Evolutionary conservation across 2,329 filamentous ascomycete species (phyloP), one percentile per base, ranked within the genome.

Genomic region (Exophiala sideris): DNA sequence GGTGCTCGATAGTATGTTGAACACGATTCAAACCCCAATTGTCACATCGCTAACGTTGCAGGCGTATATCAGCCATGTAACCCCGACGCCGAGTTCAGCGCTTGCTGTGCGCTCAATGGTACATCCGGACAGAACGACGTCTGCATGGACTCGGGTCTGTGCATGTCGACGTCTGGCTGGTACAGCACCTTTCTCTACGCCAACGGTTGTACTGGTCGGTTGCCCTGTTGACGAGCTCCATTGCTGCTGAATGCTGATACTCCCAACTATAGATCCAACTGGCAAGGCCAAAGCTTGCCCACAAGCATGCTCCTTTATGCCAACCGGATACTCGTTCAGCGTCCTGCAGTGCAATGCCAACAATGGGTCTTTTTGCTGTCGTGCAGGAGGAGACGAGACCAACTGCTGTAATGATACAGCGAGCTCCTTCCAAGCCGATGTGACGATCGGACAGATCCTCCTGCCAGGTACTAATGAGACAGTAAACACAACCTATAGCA

Each of bases 401-500:
- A 57, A 53, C 41, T 57, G 54, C 39, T 57, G 54, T 45, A 45
- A 32, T 20, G 46, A 40, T 7, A 33, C 41, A 20, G 38, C 50
- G 11, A 18, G 21, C 10, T 20, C 50, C 20, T 50, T 57, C 16
- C 40, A 52, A 24, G 50, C 44, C 35, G 39, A 54, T 35, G 29
- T 42, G 21, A 38, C 50, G 21, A 54, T 53, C 24, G 54, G 54
- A 18, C 47, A 54, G 38, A 44, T 57, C 8, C 45, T 54, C 14
- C 24, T 57, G 11, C 54, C 54, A 18, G 54, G 50, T 20, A 45
- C 50, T 11, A 36, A 32, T 21, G 16, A 36, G n/a, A 39, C 44
- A 21, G 36, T 57, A 8, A 57, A 57, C 42, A 54, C 54, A 16
- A 57, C 54, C 5, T 57, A 45, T 48, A 57, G 47, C 34, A 52